Evolutionary conservation across 1,284 basidiomycete species (phyloP).

Genomic region (Veloporphyrellus conicus): DNA sequence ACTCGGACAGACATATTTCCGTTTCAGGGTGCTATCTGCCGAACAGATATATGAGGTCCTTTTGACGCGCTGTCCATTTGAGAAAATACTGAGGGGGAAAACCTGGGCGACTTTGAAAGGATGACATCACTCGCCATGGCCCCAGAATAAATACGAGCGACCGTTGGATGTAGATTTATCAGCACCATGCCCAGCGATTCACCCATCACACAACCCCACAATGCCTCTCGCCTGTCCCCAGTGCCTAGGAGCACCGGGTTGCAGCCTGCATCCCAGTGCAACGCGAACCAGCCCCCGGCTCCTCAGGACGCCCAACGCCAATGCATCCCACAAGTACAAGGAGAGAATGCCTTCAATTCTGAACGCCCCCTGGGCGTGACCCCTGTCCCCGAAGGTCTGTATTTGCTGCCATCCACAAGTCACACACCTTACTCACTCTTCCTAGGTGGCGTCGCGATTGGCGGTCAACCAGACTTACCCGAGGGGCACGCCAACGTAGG

Average conservation of each 20-base stretch:
- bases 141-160: slow-evolving; percentile 19
- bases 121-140: slow-evolving; percentile 16
- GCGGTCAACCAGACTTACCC: slow-evolving; percentile 40
- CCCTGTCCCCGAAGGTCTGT: slow-evolving; percentile 38
- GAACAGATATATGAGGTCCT: too few species aligned
- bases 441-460: slow-evolving; percentile 43
- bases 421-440: background rate
- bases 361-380: slow-evolving; percentile 42
- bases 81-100: slow-evolving; percentile 6
- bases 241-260: slow-evolving; percentile 4
- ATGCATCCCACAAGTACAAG: slow-evolving; percentile 3
- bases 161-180: background rate
- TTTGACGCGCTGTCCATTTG: slow-evolving; percentile 8
- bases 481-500: slow-evolving; percentile 39
- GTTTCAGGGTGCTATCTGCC: too few species aligned
- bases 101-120: background rate
- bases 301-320: background rate
- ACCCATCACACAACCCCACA: slow-evolving; percentile 8
- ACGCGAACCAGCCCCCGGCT: too few species aligned
- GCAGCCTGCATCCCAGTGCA: background rate
- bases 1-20: too few species aligned
- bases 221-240: slow-evolving; percentile 15
- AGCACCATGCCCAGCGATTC: background rate
- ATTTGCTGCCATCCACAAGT: background rate
- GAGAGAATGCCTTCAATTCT: slow-evolving; percentile 34